Base-by-base conservation (phyloP, 495 filamentous ascomycete species). In the Aspergillus olivimuriae region DNA sequence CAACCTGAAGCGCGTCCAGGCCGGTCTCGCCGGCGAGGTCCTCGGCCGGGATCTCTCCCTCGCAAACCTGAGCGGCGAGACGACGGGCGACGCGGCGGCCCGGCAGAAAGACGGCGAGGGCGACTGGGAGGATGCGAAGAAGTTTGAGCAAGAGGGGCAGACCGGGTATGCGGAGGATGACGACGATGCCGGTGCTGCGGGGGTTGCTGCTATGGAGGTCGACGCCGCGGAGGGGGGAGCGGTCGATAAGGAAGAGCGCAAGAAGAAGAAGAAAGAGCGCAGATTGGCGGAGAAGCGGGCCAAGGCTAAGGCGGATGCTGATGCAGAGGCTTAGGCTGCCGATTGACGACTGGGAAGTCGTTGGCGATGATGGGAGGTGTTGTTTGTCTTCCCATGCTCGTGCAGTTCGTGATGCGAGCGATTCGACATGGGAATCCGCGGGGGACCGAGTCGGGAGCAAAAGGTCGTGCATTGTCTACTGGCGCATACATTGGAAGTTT, bases 1-100 rank as follows among this genome's bases (percentile, higher is more conserved):
- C 56, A 81, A 83, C 51, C 57, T 87, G 37, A 70, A 76, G 55
- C 75, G 83, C 16, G 76, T 86, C 8, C 77, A 83, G 56, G 78
- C 77, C 1, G 83, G 83, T 12, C 60, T 84, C 14, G 62, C 72
- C 0, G 81, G 81, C 4, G 78, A 83, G 53, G 64, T 70, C 17
- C 49, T 82, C 22, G 75, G 62, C 6, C 62, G 62, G 1, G 77
- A 80, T 52, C 39, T 74, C 39, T 57, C 66, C 19, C 57, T 69
- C 20, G 56, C 58, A 12, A 65, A 70, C 55, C 46, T 62, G 42
- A 62, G 64, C 18, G 55, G 59, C n/a, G 56, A 52, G 20, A 60
- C 57, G 46, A 55, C 62, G 45, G 54, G 53, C 45, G 44, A 55
- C 49, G 51, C n/a, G n/a, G n/a, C n/a, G n/a, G n/a, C 52, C 19